Conservation (phyloP, 2,329 filamentous ascomycete species). For the Botrytis fragariae region DNA sequence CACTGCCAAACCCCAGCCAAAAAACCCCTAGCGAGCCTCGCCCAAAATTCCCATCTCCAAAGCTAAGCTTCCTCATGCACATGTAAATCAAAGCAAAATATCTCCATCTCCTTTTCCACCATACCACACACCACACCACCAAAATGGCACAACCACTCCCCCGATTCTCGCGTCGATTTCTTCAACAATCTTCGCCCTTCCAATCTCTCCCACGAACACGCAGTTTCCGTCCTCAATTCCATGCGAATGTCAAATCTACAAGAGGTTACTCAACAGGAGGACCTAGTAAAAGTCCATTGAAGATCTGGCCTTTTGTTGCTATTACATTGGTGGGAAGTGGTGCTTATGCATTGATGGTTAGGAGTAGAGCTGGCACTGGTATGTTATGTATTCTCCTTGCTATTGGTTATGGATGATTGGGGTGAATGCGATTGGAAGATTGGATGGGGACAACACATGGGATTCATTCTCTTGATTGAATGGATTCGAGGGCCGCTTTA, state of each 20-base stretch:
- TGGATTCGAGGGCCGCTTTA: conserved; percentile 35
- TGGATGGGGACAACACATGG: neutral
- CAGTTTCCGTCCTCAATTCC: conserved; percentile 26
- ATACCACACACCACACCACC: neutral
- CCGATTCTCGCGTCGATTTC: conserved; percentile 32
- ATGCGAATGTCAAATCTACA: conserved; percentile 16
- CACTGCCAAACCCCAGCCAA: neutral
- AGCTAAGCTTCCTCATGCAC: conserved; percentile 5
- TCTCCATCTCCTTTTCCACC: neutral
- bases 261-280: conserved; percentile 36
- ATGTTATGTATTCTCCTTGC: conserved; percentile 1
- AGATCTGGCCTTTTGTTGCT: conserved; percentile 41
- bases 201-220: conserved; percentile 26
- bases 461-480: neutral
- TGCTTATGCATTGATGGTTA: conserved; percentile 51
- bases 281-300: conserved; percentile 38
- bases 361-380: conserved; percentile 43
- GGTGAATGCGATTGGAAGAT: neutral
- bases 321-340: conserved; percentile 49
- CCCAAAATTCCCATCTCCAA: neutral
- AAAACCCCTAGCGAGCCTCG: neutral
- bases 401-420: neutral
- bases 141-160: conserved; percentile 34
- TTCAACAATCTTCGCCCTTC: conserved; percentile 28
- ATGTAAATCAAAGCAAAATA: conserved; percentile 5